phyloP scores from a whole-genome alignment of 139 green algal species.

The Chlamydomonas sp. region DNA sequence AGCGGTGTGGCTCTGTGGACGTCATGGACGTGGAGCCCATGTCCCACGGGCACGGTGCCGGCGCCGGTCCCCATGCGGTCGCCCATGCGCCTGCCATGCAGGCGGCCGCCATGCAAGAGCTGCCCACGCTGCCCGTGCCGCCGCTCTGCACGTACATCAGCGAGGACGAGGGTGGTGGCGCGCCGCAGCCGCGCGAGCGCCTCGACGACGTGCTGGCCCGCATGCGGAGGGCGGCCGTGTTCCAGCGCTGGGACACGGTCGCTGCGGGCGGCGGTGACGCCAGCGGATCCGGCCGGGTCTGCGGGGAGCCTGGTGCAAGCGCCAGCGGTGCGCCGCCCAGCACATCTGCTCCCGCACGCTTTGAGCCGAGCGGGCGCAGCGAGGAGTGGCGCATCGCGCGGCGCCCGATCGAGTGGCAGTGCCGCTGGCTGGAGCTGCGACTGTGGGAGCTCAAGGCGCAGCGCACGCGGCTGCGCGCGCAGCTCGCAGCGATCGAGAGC shows the following conservation, averaged over 20 bases:
- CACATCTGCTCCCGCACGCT: not conserved
- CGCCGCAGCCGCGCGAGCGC: conserved; percentile 1
- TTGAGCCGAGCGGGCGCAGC: not conserved
- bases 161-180: conserved; percentile 15
- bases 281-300: not conserved
- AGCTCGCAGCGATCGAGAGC: no score
- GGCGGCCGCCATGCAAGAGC: not conserved
- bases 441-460: conserved; percentile 27
- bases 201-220: conserved; percentile 19
- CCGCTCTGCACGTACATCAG: conserved; percentile 18
- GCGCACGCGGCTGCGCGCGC: not conserved
- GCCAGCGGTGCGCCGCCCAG: not conserved
- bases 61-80: no score
- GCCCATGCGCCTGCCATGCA: not conserved
- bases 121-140: conserved; percentile 13
- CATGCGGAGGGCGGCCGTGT: conserved; percentile 6
- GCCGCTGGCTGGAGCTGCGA: conserved; percentile 42
- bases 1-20: not conserved
- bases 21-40: no score
- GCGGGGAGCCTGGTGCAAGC: not conserved
- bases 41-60: no score
- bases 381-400: conserved; percentile 29
- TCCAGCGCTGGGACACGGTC: conserved; percentile 1
- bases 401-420: conserved; percentile 28
- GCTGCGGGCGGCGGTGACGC: not conserved